Evolutionary conservation across 2,329 filamentous ascomycete species (phyloP).

Genomic region (Dichotomopilus funicola): DNA sequence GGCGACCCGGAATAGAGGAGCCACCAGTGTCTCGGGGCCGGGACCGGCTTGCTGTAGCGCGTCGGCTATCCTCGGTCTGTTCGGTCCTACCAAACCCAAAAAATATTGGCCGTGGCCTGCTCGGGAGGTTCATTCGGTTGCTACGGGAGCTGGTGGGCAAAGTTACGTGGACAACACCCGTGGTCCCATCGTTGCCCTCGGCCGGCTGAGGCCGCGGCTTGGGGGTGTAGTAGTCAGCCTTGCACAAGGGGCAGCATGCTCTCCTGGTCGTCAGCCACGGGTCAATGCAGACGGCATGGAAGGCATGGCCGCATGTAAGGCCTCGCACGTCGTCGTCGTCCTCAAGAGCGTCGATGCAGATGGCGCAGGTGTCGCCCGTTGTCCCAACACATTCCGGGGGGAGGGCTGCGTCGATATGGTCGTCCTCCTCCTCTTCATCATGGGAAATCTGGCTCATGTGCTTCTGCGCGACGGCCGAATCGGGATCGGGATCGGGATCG

Average conservation of each 20-base stretch:
- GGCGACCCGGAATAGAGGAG: neutral
- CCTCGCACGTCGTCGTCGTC: conserved; percentile 94
- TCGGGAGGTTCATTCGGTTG: conserved; percentile 43
- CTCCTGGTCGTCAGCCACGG: conserved; percentile 93
- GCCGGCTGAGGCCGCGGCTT: conserved; percentile 64
- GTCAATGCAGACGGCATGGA: conserved; percentile 92
- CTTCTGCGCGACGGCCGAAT: conserved; percentile 9
- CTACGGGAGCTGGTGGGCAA: conserved; percentile 26
- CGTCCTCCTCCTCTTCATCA: conserved; percentile 58
- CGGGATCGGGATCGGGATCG: conserved; percentile 9
- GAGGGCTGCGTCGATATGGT: conserved; percentile 75
- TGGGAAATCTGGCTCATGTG: conserved; percentile 26
- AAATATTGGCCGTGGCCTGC: conserved; percentile 18
- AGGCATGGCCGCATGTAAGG: conserved; percentile 92
- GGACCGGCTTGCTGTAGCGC: neutral
- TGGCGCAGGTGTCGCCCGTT: conserved; percentile 89
- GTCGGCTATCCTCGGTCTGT: neutral
- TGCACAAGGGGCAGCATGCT: conserved; percentile 95
- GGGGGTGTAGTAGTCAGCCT: conserved; percentile 93
- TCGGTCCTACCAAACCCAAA: conserved; percentile 20
- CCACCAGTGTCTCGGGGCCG: neutral
- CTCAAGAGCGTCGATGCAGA: conserved; percentile 90
- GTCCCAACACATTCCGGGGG: conserved; percentile 73
- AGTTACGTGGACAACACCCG: conserved; percentile 26
- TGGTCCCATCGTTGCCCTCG: conserved; percentile 34